Evolutionary conservation across 148 eudicot species (phyloP), one percentile per base, ranked within the genome.

Genomic region (Amaranthus cruentus): DNA sequence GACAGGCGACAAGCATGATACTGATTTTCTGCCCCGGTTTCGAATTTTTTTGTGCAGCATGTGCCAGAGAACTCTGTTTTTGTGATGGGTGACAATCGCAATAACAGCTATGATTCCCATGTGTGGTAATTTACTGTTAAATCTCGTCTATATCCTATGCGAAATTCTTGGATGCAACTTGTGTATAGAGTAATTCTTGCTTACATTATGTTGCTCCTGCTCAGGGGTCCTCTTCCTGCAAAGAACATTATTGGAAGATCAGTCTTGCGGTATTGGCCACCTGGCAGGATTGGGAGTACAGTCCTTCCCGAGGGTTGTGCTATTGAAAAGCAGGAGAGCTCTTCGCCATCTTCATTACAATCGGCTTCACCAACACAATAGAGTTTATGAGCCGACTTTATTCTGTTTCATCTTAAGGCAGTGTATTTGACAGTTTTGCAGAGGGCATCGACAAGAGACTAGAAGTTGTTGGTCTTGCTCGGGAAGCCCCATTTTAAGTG

Each of bases 81-180:
- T 83, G 99, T 95, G 67, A 95, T 95, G 99, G 99, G 99, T 49
- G 99, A 95, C 80, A 95, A 95, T 69, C 87, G 99, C 58, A 91
- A 95, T 82, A 91, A 92, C 83, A 92, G 99, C 90, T 95, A 95
- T 44, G 99, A 91, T 80, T 95, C 99, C 6, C 99, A 95, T 74
- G 88, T 92, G 47, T 95, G 99, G 99, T 84, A 79, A 81, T 69
- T 66, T 63, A 72, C 59, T 76, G 47, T 6, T 72, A 15, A 28
- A 51, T 56, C 7, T 76, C 49, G 21, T 28, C 4, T 63, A 3
- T 48, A 54, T 28, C 4, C 0, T 38, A 47, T 7, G 55, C n/a
- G 6, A 52, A 55, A 44, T 6, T 60, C 58, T 55, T 50, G 1
- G 56, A 47, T 70, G 61, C 66, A 75, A 60, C 1, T 67, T 56